These are phyloP conservation scores for Uromyces viciae-fabae DNA, from an alignment of 1,284 basidiomycete genomes.

Conservation along the genomic window DNA sequence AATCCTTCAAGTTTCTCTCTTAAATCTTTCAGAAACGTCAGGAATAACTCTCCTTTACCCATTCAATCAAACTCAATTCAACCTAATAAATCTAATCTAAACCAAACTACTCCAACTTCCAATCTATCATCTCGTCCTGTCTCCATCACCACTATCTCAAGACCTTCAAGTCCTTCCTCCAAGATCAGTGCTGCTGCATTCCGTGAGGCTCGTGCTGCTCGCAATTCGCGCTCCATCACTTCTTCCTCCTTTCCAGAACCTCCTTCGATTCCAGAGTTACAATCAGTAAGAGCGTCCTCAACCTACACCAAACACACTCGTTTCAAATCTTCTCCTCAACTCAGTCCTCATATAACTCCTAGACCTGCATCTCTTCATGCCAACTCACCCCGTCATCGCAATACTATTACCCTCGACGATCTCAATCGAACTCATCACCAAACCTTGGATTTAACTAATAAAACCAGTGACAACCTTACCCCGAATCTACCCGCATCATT, in stretches of 20 bases:
- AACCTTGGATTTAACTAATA: not conserved
- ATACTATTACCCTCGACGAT: not conserved
- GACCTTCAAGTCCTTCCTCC: slow-evolving; percentile 16
- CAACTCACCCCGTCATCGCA: not conserved
- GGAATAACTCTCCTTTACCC: not conserved
- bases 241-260: not conserved
- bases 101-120: not conserved
- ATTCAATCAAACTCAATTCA: not conserved
- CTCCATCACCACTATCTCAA: slow-evolving; percentile 1
- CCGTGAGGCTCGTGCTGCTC: slow-evolving; percentile 22
- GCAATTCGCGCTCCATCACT: slow-evolving; percentile 19
- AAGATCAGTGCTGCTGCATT: slow-evolving; percentile 41
- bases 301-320: not conserved
- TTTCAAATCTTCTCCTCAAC: not conserved
- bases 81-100: not conserved
- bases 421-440: not conserved
- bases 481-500: not conserved
- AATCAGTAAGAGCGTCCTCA: not conserved
- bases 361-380: not conserved
- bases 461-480: not conserved
- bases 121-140: not conserved
- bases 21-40: slow-evolving; percentile 45
- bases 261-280: not conserved
- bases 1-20: not conserved
- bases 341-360: not conserved